A percentile compares a stretch with the other conserved stretches of the same genome.
These are phyloP conservation scores for Cotoneaster glaucophyllus DNA, from an alignment of 306 rosid species.

Conservation along the genomic window DNA sequence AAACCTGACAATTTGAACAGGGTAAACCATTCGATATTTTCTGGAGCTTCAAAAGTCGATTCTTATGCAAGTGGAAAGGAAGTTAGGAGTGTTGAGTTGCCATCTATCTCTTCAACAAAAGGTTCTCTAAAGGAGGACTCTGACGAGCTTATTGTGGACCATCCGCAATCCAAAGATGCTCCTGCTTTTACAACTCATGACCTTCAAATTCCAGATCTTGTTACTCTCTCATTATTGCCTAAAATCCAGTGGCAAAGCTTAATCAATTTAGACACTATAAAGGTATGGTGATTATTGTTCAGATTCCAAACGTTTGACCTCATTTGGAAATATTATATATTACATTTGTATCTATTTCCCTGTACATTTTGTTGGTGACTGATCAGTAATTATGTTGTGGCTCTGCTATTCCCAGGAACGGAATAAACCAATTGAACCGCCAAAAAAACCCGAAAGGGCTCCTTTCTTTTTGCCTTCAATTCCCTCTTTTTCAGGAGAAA, in stretches of 20 bases:
- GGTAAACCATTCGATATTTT: slow-evolving; percentile 63
- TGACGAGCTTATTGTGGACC: slow-evolving; percentile 22
- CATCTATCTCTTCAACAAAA: slow-evolving; percentile 57
- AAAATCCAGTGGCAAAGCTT: slow-evolving; percentile 97
- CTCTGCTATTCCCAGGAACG: slow-evolving; percentile 51
- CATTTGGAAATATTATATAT: neutral
- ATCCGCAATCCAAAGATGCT: slow-evolving; percentile 31
- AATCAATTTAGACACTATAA: slow-evolving; percentile 81
- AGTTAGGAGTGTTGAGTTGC: slow-evolving; percentile 67
- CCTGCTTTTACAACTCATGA: slow-evolving; percentile 25
- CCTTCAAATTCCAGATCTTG: slow-evolving; percentile 76
- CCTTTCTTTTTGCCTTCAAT: slow-evolving; percentile 91
- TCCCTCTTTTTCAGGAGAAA: slow-evolving; percentile 84
- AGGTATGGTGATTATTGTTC: slow-evolving; percentile 46
- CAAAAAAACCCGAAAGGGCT: slow-evolving; percentile 92
- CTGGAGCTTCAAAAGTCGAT: slow-evolving; percentile 55
- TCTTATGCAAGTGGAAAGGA: slow-evolving; percentile 80
- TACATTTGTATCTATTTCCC: neutral
- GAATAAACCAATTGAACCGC: slow-evolving; percentile 90
- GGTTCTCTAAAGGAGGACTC: slow-evolving; percentile 42
- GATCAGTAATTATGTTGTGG: slow-evolving; percentile 1
- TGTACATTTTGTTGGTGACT: neutral
- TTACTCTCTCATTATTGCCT: slow-evolving; percentile 82
- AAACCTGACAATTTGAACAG: slow-evolving; percentile 34
- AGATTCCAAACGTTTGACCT: neutral